Conservation (phyloP, 306 rosid species). For the Citrullus mucosospermus region DNA sequence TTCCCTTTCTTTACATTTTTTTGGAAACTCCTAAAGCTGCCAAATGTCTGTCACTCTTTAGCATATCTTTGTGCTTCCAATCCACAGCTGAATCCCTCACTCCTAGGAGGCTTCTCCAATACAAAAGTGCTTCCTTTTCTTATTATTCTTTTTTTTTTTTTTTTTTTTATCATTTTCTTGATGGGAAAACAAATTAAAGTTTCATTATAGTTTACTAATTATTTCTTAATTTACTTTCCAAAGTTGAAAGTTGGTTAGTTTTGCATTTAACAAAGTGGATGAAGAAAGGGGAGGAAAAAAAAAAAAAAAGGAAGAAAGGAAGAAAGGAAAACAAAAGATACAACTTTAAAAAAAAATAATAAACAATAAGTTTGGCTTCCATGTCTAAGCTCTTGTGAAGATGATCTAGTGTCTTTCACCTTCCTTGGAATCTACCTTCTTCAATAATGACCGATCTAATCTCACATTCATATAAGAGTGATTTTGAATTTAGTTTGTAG, state of each 20-base stretch:
- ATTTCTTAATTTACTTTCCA: constrained; percentile 32
- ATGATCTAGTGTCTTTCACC: constrained; percentile 21
- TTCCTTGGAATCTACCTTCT: constrained; percentile 52
- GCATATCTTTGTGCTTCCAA: constrained; percentile 35
- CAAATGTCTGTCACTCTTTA: constrained; percentile 38
- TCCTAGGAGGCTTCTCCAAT: constrained; percentile 67
- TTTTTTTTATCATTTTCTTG: constrained; percentile 14
- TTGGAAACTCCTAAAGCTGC: constrained; percentile 35
- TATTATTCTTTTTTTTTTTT: too few relatives aligned
- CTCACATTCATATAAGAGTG: neutral
- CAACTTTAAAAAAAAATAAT: neutral
- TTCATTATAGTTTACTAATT: constrained; percentile 11
- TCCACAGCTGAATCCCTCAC: constrained; percentile 40
- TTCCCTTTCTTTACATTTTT: neutral
- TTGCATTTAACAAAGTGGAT: neutral
- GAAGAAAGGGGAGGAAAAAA: neutral
- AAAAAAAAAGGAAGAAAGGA: neutral
- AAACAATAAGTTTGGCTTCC: constrained; percentile 20
- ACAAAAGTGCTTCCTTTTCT: constrained; percentile 40
- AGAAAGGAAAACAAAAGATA: constrained; percentile 7
- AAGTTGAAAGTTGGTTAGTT: constrained; percentile 15
- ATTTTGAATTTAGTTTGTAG: neutral
- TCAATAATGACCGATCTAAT: neutral
- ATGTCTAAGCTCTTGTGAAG: constrained; percentile 28
- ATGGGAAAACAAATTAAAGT: constrained; percentile 18